Evolutionary conservation across 2,329 filamentous ascomycete species (phyloP).

Genomic region (Penicillium sp.): DNA sequence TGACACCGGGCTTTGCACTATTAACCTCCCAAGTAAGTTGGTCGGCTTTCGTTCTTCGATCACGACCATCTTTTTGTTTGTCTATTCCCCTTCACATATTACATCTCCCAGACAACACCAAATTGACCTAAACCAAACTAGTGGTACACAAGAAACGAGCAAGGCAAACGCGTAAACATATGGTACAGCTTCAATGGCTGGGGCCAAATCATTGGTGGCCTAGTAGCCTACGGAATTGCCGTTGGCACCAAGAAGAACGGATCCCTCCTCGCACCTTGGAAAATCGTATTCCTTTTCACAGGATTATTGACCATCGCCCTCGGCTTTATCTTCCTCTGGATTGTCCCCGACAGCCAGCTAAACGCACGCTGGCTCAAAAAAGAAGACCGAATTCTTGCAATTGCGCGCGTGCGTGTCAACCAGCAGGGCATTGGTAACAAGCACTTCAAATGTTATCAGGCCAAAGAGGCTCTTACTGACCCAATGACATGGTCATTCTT

Average conservation of each 20-base stretch:
- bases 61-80: no score
- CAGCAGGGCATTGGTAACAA: conserved; percentile 72
- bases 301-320: conserved; percentile 53
- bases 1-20: conserved; percentile 67
- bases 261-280: conserved; percentile 62
- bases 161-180: conserved; percentile 61
- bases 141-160: conserved; percentile 71
- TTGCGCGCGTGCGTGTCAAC: conserved; percentile 71
- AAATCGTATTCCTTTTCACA: conserved; percentile 60
- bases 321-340: conserved; percentile 51
- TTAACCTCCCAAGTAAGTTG: conserved; percentile 55
- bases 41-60: no score
- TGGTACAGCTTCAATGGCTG: conserved; percentile 70
- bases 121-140: conserved; percentile 30
- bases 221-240: conserved; percentile 64
- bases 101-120: no score
- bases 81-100: no score
- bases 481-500: conserved; percentile 62
- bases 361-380: conserved; percentile 64
- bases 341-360: conserved; percentile 60
- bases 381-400: conserved; percentile 64
- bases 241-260: conserved; percentile 56
- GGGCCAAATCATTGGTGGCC: conserved; percentile 62
- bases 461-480: conserved; percentile 58
- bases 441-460: conserved; percentile 66